Conservation (phyloP, 495 filamentous ascomycete species). For the Penicillium cinerascens region DNA sequence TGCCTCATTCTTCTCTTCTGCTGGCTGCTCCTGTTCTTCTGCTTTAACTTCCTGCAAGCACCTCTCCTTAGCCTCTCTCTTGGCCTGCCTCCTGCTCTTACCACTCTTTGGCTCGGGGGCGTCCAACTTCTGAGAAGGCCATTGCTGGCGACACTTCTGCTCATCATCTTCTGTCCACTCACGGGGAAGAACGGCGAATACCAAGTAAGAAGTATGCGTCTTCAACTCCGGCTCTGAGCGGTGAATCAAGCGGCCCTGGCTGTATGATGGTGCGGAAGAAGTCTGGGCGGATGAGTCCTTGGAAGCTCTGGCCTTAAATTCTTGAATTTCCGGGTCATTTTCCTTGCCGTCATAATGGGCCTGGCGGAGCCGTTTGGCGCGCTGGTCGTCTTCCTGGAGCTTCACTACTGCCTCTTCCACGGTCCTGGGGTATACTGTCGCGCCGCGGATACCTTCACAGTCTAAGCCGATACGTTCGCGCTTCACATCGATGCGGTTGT, state of each 20-base stretch:
- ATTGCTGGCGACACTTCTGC: conserved; percentile 57
- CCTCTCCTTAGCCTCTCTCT: conserved; percentile 36
- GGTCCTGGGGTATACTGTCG: conserved; percentile 55
- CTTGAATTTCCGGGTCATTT: background rate
- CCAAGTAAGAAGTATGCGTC: conserved; percentile 90
- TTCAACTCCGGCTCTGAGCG: conserved; percentile 84
- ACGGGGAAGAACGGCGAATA: conserved; percentile 84
- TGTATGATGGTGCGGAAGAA: conserved; percentile 33
- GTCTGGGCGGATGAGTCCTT: background rate
- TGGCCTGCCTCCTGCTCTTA: conserved; percentile 50
- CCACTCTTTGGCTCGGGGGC: conserved; percentile 23
- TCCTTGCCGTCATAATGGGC: conserved; percentile 6
- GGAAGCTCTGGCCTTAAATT: background rate
- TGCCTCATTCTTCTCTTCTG: conserved; percentile 9
- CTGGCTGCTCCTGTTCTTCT: conserved; percentile 20
- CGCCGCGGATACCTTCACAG: conserved; percentile 56
- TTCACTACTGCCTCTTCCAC: conserved; percentile 75
- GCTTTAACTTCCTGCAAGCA: conserved; percentile 40
- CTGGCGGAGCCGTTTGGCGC: conserved; percentile 53
- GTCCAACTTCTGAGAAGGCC: conserved; percentile 45
- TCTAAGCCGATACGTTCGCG: conserved; percentile 72
- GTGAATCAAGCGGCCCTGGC: conserved; percentile 71
- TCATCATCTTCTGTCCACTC: conserved; percentile 86
- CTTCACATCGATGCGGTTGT: conserved; percentile 73
- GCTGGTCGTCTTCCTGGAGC: conserved; percentile 67